Base-by-base conservation (phyloP, 2,329 filamentous ascomycete species). In the Xylaria sp. region DNA sequence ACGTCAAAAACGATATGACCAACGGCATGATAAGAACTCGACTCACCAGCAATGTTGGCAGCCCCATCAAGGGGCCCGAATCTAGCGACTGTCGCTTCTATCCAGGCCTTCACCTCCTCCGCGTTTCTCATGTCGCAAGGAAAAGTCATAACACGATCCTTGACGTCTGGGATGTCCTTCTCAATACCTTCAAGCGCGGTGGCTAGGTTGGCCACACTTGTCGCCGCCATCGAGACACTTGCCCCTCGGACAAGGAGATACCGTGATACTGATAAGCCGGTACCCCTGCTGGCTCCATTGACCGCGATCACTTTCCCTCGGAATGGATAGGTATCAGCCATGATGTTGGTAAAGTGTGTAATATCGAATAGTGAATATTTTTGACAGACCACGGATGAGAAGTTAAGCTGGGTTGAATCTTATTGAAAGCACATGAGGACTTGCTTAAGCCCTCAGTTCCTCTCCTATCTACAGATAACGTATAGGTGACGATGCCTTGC, bases 1-100 rank as follows among this genome's bases (percentile, higher is more conserved):
- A 34, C 29, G 11, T 44, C 45, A 17, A n/a, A 3, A 21, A 20
- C 16, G 37, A 1, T 8, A 16, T 43, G 11, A 22, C 21, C 34
- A 19, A 16, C 0, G 43, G 20, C 2, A 44, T 34, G 16, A 13
- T 7, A 6, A 34, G 5, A 34, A 34, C 16, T n/a, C n/a, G 8
- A 52, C 44, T 57, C 19, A 68, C 72, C 72, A 16, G 71, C 70
- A 11, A 73, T 56, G 46, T 74, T 74, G 8, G 70, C 72, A 16
- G 71, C 70, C 2, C 68, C 70, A 7, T 70, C 65, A 16, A 70
- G 41, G 5, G 38, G 57, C 7, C 65, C 64, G 4, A 68, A 73
- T 49, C 56, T 65, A 7, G 54, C 52, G 18, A 69, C 62, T 0
- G 71, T 70, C 13, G 61, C 55, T 2, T 66, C 57, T 37, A 73